Conservation (phyloP, 2,329 filamentous ascomycete genomes). For the Penicillium sp. region DNA sequence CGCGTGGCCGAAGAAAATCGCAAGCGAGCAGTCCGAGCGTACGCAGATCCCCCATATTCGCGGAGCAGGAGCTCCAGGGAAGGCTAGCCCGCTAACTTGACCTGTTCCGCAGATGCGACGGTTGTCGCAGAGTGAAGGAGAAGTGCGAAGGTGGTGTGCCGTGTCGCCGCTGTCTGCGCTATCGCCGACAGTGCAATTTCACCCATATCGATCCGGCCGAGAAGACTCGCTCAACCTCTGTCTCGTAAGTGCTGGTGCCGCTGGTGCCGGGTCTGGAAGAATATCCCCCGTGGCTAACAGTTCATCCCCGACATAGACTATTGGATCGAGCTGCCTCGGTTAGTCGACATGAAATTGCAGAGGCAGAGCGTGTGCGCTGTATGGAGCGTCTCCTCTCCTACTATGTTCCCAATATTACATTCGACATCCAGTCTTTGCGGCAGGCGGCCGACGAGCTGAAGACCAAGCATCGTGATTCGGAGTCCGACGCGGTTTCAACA, state of each 20-base stretch:
- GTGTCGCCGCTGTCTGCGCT: slow-evolving; percentile 57
- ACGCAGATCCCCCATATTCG: slow-evolving; percentile 19
- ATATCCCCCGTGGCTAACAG: slow-evolving; percentile 7
- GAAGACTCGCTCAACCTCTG: slow-evolving; percentile 36
- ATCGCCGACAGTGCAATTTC: slow-evolving; percentile 57
- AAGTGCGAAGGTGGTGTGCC: slow-evolving; percentile 62
- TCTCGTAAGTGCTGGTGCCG: slow-evolving; percentile 32
- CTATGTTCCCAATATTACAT: slow-evolving; percentile 50
- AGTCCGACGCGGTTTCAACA: slow-evolving; percentile 35
- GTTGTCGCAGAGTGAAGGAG: slow-evolving; percentile 60
- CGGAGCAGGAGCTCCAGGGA: neutral
- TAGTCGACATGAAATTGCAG: slow-evolving; percentile 40
- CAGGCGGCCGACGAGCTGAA: slow-evolving; percentile 51
- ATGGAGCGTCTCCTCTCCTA: slow-evolving; percentile 57
- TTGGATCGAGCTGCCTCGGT: slow-evolving; percentile 35
- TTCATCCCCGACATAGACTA: slow-evolving; percentile 20
- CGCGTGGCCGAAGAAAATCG: slow-evolving; percentile 47
- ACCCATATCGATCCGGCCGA: slow-evolving; percentile 42
- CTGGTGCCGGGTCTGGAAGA: neutral
- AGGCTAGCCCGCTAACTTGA: slow-evolving; percentile 15
- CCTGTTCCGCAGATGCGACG: slow-evolving; percentile 52
- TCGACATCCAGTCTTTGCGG: slow-evolving; percentile 49
- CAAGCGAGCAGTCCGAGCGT: slow-evolving; percentile 47
- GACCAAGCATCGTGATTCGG: slow-evolving; percentile 38
- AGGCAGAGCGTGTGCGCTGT: slow-evolving; percentile 41